Conservation (phyloP, 179 eudicot genomes). For the Spinacia oleracea region DNA sequence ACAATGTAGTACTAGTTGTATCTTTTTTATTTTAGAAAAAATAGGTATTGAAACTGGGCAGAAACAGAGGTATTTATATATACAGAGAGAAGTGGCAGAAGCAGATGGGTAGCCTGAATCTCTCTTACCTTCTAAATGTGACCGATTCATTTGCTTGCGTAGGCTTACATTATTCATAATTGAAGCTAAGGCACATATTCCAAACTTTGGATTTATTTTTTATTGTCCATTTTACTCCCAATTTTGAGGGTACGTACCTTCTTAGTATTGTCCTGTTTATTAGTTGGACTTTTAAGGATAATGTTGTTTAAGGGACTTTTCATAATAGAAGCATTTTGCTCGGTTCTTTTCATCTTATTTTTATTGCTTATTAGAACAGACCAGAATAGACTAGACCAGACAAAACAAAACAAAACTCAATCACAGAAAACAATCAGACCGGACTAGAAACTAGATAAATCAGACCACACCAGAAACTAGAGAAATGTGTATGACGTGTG, state of each 20-base stretch:
- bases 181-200: slow-evolving; percentile 23
- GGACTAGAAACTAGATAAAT: too few relatives aligned
- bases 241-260: slow-evolving; percentile 11
- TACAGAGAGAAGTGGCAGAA: not conserved
- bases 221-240: slow-evolving; percentile 17
- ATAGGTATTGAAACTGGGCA: slow-evolving; percentile 6
- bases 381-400: too few relatives aligned
- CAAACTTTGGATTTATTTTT: slow-evolving; percentile 9
- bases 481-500: too few relatives aligned
- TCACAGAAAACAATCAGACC: too few relatives aligned
- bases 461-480: too few relatives aligned
- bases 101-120: not conserved
- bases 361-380: too few relatives aligned
- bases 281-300: slow-evolving; percentile 8
- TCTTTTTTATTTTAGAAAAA: too few relatives aligned
- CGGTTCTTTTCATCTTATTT: too few relatives aligned
- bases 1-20: not conserved
- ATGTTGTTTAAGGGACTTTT: slow-evolving; percentile 15
- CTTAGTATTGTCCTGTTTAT: not conserved
- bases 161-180: not conserved
- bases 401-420: too few relatives aligned
- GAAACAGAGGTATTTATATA: slow-evolving; percentile 3
- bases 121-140: slow-evolving; percentile 15
- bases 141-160: slow-evolving; percentile 23
- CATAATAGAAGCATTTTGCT: too few relatives aligned